phyloP scores from a whole-genome alignment of 2,329 filamentous ascomycete species.

The Aspergillus hiratsukae region DNA sequence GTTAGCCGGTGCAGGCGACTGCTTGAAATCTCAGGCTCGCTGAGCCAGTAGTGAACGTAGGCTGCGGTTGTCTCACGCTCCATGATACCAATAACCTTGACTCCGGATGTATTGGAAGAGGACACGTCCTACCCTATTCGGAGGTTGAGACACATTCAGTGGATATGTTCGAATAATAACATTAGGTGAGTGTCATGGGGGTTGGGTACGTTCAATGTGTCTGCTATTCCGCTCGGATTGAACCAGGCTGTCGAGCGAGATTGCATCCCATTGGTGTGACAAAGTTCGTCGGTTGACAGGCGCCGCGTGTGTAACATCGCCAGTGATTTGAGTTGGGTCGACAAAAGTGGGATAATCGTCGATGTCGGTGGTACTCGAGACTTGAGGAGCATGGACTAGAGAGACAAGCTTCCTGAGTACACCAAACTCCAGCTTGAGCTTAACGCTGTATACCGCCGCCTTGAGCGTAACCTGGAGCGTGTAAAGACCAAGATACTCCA shows the following conservation, averaged over 20 bases:
- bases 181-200: slow-evolving; percentile 11
- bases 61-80: neutral
- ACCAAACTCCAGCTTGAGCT: slow-evolving; percentile 48
- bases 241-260: slow-evolving; percentile 28
- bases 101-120: neutral
- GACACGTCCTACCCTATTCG: neutral
- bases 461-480: slow-evolving; percentile 44
- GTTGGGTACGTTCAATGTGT: slow-evolving; percentile 13
- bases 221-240: slow-evolving; percentile 20
- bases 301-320: slow-evolving; percentile 36
- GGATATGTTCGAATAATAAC: neutral
- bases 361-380: slow-evolving; percentile 27
- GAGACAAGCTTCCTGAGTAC: slow-evolving; percentile 42
- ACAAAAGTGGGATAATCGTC: slow-evolving; percentile 40
- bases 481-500: slow-evolving; percentile 42
- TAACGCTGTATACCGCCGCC: slow-evolving; percentile 45
- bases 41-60: neutral
- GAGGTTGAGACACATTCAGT: neutral
- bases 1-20: no score
- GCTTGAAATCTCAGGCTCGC: neutral
- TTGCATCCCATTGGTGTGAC: slow-evolving; percentile 17
- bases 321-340: slow-evolving; percentile 35
- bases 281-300: slow-evolving; percentile 10
- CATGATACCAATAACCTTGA: neutral
- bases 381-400: slow-evolving; percentile 32